Evolutionary conservation across 352 stramenopile genomes (phyloP).

Genomic region (Globisporangium irregulare): DNA sequence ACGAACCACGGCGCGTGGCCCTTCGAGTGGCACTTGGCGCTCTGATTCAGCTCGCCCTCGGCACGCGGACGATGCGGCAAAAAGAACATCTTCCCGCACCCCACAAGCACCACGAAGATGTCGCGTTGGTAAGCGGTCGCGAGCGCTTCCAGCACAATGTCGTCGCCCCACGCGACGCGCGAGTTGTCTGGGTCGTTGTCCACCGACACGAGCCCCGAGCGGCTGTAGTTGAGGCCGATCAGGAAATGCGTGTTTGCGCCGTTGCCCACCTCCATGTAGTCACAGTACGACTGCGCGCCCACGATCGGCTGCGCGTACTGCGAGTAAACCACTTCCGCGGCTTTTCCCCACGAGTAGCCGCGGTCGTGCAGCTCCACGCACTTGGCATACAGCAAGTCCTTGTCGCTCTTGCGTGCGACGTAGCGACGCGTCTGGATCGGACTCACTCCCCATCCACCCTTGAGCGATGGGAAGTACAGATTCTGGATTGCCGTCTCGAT

Average conservation of each 20-base stretch:
- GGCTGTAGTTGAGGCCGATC: conserved; percentile 80
- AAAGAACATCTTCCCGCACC: conserved; percentile 88
- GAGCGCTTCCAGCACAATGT: conserved; percentile 82
- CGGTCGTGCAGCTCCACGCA: conserved; percentile 76
- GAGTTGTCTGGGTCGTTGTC: conserved; percentile 76
- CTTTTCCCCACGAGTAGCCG: conserved; percentile 72
- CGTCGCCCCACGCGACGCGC: conserved; percentile 84
- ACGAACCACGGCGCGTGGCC: conserved; percentile 84
- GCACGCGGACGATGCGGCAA: conserved; percentile 69
- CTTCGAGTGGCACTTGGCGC: conserved; percentile 58
- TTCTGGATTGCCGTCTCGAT: conserved; percentile 86
- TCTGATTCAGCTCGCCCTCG: conserved; percentile 37
- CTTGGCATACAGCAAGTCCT: conserved; percentile 74
- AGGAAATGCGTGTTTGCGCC: conserved; percentile 77
- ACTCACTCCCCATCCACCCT: conserved; percentile 82
- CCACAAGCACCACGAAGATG: conserved; percentile 87
- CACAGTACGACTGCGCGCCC: conserved; percentile 76
- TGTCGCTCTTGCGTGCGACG: conserved; percentile 60
- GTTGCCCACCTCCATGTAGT: conserved; percentile 83
- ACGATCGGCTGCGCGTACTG: conserved; percentile 66
- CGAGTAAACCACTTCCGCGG: conserved; percentile 77
- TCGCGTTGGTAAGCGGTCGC: conserved; percentile 86
- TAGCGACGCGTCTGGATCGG: conserved; percentile 80
- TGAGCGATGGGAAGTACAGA: conserved; percentile 79
- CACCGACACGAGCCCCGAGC: conserved; percentile 71